Conservation (phyloP, 1,139 yeast species). For the Lodderomyces metapsilosis region DNA sequence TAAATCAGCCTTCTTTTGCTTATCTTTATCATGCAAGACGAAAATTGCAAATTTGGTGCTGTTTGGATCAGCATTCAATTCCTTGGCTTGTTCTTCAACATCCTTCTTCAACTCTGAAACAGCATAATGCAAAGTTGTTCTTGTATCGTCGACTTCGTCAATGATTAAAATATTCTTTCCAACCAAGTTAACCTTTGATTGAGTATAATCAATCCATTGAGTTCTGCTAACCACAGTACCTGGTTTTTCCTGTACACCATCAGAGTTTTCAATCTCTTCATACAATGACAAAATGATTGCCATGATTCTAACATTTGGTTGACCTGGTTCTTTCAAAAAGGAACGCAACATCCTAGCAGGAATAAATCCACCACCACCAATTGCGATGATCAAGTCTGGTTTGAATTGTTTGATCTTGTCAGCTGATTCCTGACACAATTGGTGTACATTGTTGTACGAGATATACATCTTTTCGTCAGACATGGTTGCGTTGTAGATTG, state of each 20-base stretch:
- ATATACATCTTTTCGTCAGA: conserved; percentile 66
- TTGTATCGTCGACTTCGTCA: conserved; percentile 94
- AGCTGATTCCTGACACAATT: conserved; percentile 86
- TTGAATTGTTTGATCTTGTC: conserved; percentile 64
- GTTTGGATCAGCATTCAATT: conserved; percentile 47
- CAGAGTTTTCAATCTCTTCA: conserved; percentile 68
- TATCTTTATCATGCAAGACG: conserved; percentile 89
- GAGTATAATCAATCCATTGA: conserved; percentile 91
- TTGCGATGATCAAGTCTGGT: conserved; percentile 89
- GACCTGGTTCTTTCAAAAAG: conserved; percentile 80
- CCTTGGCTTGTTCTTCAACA: conserved; percentile 56
- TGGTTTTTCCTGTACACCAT: conserved; percentile 48
- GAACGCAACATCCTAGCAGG: conserved; percentile 95
- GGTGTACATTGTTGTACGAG: conserved; percentile 90
- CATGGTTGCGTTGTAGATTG: conserved; percentile 18
- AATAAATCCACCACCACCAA: conserved; percentile 92
- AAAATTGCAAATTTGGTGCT: conserved; percentile 81
- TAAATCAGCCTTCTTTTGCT: conserved; percentile 80
- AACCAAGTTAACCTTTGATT: conserved; percentile 60
- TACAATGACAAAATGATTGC: conserved; percentile 90
- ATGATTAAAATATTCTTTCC: conserved; percentile 83
- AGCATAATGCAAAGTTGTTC: conserved; percentile 93
- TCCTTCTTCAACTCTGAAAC: conserved; percentile 85
- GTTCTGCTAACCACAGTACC: conserved; percentile 90
- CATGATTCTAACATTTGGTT: conserved; percentile 88